Evolutionary conservation across 2,329 filamentous ascomycete genomes (phyloP), one percentile per base, ranked within the genome.

Genomic region (Fusarium beomiforme): DNA sequence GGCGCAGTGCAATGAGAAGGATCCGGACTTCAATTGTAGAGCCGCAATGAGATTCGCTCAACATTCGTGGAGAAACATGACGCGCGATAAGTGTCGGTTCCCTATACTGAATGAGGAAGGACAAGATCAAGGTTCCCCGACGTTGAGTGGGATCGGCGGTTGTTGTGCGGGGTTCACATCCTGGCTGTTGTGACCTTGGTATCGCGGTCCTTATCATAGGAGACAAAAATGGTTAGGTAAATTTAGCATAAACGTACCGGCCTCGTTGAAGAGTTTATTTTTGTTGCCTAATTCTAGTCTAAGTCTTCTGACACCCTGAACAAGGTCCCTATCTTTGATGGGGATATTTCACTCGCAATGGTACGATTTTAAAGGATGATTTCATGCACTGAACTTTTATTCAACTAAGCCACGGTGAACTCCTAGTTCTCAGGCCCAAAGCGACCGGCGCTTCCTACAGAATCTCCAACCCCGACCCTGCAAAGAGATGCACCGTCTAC

Each of bases 61-160:
- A 17, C 9, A n/a, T n/a, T 58, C 21, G n/a, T 37, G 39, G 42
- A 58, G 33, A 58, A 23, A 39, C 17, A 36, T 36, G 11, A 47
- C 29, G 12, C 10, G 6, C 43, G 59, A 62, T 62, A 62, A 62
- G 53, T 34, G 26, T 49, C 54, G 31, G 33, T 34, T 26, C 42
- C 23, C 11, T 36, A 47, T 62, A 49, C 59, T 62, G n/a, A 44
- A 59, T 62, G 36, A 59, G 59, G 59, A 62, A 62, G 36, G 42
- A 43, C 29, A 41, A 33, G 36, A 26, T 59, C 53, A 24, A 42
- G 29, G 42, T 47, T 58, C 42, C 26, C 59, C 34, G 13, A 36
- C 8, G 41, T 47, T 47, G 21, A 54, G 26, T 42, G 47, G 37
- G 47, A 59, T 59, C 47, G 31, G 26, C 56, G 55, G 16, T 17